A percentile compares a stretch with the other conserved stretches of the same genome.
Conservation (phyloP, 495 filamentous ascomycete species). For the Staphylotrichum longicolle region DNA sequence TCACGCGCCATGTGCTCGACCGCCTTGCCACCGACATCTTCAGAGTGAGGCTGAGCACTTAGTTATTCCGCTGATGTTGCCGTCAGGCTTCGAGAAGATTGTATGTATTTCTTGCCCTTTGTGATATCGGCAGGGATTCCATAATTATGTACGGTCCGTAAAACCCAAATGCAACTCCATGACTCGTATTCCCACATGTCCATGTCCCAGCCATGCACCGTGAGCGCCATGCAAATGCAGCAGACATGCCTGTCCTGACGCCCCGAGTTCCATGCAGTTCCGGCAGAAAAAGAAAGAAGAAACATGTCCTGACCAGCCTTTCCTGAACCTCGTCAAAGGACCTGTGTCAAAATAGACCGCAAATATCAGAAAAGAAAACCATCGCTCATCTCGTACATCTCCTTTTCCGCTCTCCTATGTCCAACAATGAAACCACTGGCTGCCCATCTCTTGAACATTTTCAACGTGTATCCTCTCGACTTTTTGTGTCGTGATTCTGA, state of each 20-base stretch:
- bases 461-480: no score
- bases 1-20: no score
- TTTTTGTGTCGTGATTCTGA: no score
- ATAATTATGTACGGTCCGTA: neutral
- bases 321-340: neutral
- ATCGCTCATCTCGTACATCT: neutral
- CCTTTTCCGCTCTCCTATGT: no score
- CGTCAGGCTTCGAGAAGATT: no score
- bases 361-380: neutral
- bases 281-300: conserved; percentile 3
- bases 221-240: conserved; percentile 21
- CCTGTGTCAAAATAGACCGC: neutral
- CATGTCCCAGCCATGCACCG: conserved; percentile 14
- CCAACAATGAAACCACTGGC: no score
- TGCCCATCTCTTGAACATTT: no score
- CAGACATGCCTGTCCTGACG: conserved; percentile 11
- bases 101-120: conserved; percentile 6
- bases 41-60: no score
- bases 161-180: neutral
- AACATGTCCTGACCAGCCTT: neutral
- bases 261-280: conserved; percentile 9
- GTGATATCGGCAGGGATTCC: conserved; percentile 5
- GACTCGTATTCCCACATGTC: neutral
- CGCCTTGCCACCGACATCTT: no score
- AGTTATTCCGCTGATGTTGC: no score